Percentiles rank a stretch among this genome's conserved stretches.
Evolutionary conservation across 805 yeast genomes (phyloP).

Genomic region (Nakazawaea anatomiae): DNA sequence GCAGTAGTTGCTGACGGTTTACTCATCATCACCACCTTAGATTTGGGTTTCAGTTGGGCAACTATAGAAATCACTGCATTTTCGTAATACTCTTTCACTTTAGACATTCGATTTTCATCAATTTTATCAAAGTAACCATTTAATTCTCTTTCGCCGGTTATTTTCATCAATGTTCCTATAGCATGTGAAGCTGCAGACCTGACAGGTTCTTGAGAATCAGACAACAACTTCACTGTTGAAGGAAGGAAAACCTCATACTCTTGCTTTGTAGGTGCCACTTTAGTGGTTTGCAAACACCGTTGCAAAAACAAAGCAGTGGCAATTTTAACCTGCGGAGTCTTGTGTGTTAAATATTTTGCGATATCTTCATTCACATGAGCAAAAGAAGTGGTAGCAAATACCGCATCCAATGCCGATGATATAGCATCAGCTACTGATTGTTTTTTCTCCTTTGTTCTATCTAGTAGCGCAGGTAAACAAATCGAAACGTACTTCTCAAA

Average conservation of each 20-base stretch:
- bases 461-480: slow-evolving; percentile 60
- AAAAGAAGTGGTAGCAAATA: slow-evolving; percentile 46
- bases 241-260: slow-evolving; percentile 57
- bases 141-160: slow-evolving; percentile 70
- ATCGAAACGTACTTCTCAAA: slow-evolving; percentile 50
- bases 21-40: neutral
- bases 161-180: slow-evolving; percentile 76
- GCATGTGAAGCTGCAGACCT: slow-evolving; percentile 73
- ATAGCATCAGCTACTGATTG: slow-evolving; percentile 69
- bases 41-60: slow-evolving; percentile 22
- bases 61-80: slow-evolving; percentile 42
- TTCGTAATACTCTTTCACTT: slow-evolving; percentile 56
- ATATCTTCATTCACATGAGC: slow-evolving; percentile 56
- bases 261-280: slow-evolving; percentile 37
- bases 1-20: slow-evolving; percentile 1
- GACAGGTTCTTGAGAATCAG: slow-evolving; percentile 81
- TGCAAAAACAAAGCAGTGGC: slow-evolving; percentile 63
- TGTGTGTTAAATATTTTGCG: slow-evolving; percentile 57
- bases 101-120: slow-evolving; percentile 65
- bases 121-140: slow-evolving; percentile 56
- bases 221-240: slow-evolving; percentile 53
- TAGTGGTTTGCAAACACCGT: slow-evolving; percentile 52
- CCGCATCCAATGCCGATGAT: slow-evolving; percentile 56
- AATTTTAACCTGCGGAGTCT: slow-evolving; percentile 76
- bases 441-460: slow-evolving; percentile 86